Base-by-base conservation (phyloP, 257 asterid species). In the Marsdenia floribunda region DNA sequence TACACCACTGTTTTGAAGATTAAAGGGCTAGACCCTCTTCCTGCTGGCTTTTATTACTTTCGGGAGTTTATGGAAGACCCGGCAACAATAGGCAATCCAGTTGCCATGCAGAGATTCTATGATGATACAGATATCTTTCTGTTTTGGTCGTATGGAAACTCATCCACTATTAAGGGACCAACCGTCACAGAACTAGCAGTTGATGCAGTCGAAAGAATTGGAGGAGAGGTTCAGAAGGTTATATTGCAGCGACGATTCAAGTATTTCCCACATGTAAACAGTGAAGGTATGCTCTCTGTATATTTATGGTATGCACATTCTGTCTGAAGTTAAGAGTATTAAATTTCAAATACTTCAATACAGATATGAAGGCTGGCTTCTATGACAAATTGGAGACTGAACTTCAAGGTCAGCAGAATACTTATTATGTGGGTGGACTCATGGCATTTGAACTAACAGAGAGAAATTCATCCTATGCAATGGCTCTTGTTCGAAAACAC, bases 401-500 rank as follows among this genome's bases (percentile, higher is more conserved):
- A 55, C 86, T 91, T 73, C 97, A 91, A 75, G 96, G 97, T 68
- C 87, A 87, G 83, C 74, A 83, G 59, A 91, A 89, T 81, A 89
- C 94, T 74, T 91, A 88, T 81, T 91, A 88, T 70, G 75, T 88
- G n/a, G 96, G 97, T 24, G 97, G 97, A 21, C 89, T 91, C 57
- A 79, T 88, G 93, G 97, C 97, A 22, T 91, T 91, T 86, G 97
- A 91, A 84, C 89, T 91, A n/a, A 91, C 97, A 0, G 97, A 91
- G 81, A 88, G 97, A 75, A 91, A 91, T 73, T 91, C 97, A 54
- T 74, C 96, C 33, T 91, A 91, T 26, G 81, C 97, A 12, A 88
- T 88, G 84, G 82, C 87, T 57, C 84, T 91, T 80, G 80, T 87
- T 61, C 55, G 85, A 54, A 88, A 78, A 76, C 96, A 88, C 82